Evolutionary conservation across 2,329 filamentous ascomycete genomes (phyloP), one percentile per base, ranked within the genome.

Genomic region (Zymoseptoria brevis): DNA sequence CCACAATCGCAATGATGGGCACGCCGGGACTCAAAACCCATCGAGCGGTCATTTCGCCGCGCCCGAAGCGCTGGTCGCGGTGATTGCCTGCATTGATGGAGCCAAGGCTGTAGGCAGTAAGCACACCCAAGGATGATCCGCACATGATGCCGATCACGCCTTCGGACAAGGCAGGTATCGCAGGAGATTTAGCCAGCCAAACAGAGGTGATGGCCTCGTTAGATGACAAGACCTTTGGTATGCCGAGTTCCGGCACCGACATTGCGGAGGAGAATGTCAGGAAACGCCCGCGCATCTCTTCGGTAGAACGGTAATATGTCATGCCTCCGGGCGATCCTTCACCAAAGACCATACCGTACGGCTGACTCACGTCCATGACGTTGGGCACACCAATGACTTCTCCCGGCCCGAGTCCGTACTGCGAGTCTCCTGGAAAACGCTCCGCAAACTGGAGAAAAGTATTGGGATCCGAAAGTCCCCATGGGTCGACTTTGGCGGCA

Each of bases 11-110:
- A 57, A 96, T 82, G 62, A 99, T 94, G 0, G 94, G 94, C 2
- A 97, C 91, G 49, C 94, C 94, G 2, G 94, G 94, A 69, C 90
- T 91, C 11, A 97, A 79, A 8, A 90, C 86, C 93, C 93, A 97
- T 65, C 88, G 88, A 35, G 89, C 89, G 48, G 90, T 96, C 64
- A 94, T 81, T 68, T 95, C 88, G 3, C 91, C 91, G 49, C 84
- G 84, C 45, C 81, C 79, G 63, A 87, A 84, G 58, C 87, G 82
- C 57, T 84, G 80, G 55, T 84, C 77, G 55, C 87, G 83, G 22
- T 83, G 72, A 55, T 77, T 77, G 13, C 77, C 78, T 22, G 87
- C 88, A 19, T 61, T 66, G 7, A 65, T 67, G 19, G 69, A 66
- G 8, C 72, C 72, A 1, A 96, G 77, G 19, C 89, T 87, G 75